phyloP scores from a whole-genome alignment of 805 yeast genomes.

The Scheffersomyces spartinae region DNA sequence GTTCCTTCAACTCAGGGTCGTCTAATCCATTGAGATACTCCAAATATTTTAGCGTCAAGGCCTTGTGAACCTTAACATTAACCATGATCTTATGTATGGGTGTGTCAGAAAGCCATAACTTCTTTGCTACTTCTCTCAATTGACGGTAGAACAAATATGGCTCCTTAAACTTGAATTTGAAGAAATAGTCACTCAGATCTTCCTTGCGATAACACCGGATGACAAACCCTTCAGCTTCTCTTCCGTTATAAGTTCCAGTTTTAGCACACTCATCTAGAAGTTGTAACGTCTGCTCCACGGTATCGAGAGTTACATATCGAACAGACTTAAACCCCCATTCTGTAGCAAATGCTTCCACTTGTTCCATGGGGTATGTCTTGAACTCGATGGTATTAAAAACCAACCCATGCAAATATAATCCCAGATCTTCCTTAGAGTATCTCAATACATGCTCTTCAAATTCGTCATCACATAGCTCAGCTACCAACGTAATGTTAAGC shows the following conservation, averaged over 20 bases:
- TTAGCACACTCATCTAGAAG: constrained; percentile 47
- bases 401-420: constrained; percentile 83
- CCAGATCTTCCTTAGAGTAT: constrained; percentile 56
- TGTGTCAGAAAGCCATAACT: too few species aligned
- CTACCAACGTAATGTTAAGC: constrained; percentile 68
- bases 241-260: constrained; percentile 59
- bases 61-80: constrained; percentile 30
- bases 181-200: constrained; percentile 45
- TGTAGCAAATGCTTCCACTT: constrained; percentile 49
- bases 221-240: constrained; percentile 90
- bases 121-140: constrained; percentile 79
- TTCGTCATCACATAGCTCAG: constrained; percentile 82
- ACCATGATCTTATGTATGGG: constrained; percentile 2
- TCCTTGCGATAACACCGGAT: constrained; percentile 43
- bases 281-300: constrained; percentile 28
- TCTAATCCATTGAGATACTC: constrained; percentile 46
- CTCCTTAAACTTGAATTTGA: constrained; percentile 90
- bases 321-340: constrained; percentile 63
- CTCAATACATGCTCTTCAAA: constrained; percentile 91
- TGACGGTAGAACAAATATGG: constrained; percentile 87
- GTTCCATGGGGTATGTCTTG: constrained; percentile 47
- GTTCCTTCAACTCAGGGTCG: constrained; percentile 33
- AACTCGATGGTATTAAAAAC: constrained; percentile 59
- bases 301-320: constrained; percentile 29
- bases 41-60: constrained; percentile 55